phyloP scores from a whole-genome alignment of 2,329 filamentous ascomycete genomes.

The Chaetomium sp. region DNA sequence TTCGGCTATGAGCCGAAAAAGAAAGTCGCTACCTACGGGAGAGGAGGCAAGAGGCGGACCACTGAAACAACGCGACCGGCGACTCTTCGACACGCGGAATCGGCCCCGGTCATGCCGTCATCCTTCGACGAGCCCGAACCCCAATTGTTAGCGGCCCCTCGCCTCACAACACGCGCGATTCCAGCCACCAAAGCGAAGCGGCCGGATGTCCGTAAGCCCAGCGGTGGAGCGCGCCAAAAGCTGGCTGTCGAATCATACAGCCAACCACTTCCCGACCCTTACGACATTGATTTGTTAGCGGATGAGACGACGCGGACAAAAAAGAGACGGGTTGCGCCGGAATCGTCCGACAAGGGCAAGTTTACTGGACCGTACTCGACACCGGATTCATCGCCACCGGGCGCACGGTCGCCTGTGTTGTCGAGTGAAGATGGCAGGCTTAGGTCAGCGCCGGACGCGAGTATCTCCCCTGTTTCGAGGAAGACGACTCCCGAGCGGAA shows the following conservation, averaged over 20 bases:
- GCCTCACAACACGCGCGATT: slow-evolving; percentile 3
- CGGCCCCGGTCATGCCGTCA: slow-evolving; percentile 13
- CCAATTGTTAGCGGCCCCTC: slow-evolving; percentile 16
- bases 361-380: slow-evolving; percentile 20
- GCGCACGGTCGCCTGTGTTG: slow-evolving; percentile 5
- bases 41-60: slow-evolving; percentile 21
- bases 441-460: slow-evolving; percentile 11
- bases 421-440: slow-evolving; percentile 9
- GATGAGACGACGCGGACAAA: slow-evolving; percentile 17
- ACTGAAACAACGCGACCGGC: slow-evolving; percentile 12
- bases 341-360: slow-evolving; percentile 17
- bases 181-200: slow-evolving; percentile 7
- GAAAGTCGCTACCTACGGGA: slow-evolving; percentile 29
- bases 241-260: slow-evolving; percentile 14
- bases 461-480: background rate
- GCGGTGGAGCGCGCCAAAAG: slow-evolving; percentile 6
- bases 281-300: slow-evolving; percentile 10
- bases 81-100: slow-evolving; percentile 14
- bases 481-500: slow-evolving; percentile 18
- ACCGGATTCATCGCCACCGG: slow-evolving; percentile 22
- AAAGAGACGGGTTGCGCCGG: slow-evolving; percentile 20
- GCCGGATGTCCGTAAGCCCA: slow-evolving; percentile 2
- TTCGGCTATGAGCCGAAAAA: slow-evolving; percentile 25
- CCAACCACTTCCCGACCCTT: slow-evolving; percentile 17
- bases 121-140: slow-evolving; percentile 12